These are phyloP conservation scores for Apostasia shenzhenica DNA, from an alignment of 106 monocot species.

Conservation along the genomic window DNA sequence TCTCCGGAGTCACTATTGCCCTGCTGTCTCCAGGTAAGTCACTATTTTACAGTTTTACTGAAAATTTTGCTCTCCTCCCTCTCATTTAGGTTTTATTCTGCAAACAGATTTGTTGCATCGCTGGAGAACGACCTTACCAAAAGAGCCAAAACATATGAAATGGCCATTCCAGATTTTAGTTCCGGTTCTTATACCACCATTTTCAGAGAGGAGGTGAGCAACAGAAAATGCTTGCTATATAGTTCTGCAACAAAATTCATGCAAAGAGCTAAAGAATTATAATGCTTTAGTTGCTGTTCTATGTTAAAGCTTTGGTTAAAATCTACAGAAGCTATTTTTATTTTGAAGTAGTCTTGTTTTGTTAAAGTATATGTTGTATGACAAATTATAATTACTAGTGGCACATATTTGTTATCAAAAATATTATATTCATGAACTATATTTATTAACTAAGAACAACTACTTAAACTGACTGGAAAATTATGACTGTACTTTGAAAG, in stretches of 20 bases:
- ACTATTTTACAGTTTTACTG: too few species aligned
- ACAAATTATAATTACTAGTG: too few species aligned
- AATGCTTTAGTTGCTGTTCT: neutral
- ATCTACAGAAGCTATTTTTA: too few species aligned
- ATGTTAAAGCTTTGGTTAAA: neutral
- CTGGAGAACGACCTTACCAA: slow-evolving; percentile 91
- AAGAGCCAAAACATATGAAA: slow-evolving; percentile 75
- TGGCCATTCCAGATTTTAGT: slow-evolving; percentile 69
- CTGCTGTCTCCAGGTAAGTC: slow-evolving; percentile 76
- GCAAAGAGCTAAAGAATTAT: neutral
- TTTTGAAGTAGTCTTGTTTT: too few species aligned
- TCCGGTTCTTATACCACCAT: slow-evolving; percentile 89
- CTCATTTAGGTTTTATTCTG: neutral
- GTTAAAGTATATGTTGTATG: too few species aligned
- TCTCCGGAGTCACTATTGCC: slow-evolving; percentile 85
- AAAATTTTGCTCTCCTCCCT: neutral
- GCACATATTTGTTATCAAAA: neutral
- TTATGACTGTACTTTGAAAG: too few species aligned
- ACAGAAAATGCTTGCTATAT: neutral
- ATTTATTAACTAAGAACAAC: neutral
- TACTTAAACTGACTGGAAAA: neutral
- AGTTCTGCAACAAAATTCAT: neutral
- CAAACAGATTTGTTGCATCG: slow-evolving; percentile 71
- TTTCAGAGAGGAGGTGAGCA: slow-evolving; percentile 68
- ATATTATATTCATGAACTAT: neutral